Evolutionary conservation across 495 filamentous ascomycete genomes (phyloP), one percentile per base, ranked within the genome.

Genomic region (Xylaria acuta): DNA sequence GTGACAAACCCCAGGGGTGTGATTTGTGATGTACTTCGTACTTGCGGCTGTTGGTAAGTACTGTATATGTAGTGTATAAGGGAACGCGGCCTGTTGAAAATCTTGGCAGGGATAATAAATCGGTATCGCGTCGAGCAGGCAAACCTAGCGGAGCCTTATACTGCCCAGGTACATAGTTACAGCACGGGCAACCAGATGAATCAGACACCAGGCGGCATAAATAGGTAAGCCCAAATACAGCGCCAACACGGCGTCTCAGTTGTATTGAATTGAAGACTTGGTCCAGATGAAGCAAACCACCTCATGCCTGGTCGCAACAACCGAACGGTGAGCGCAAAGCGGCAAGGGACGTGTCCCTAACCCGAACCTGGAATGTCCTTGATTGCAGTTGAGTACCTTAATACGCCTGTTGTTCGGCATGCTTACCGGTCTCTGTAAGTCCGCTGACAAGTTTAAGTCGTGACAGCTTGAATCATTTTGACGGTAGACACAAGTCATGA

Each of bases 81-180:
- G 58, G 32, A 38, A 38, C 53, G 53, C 53, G 27, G 64, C 53
- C 45, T n/a, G 8, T 20, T 30, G 53, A 43, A 66, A 66, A 5
- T 22, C 64, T 66, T 34, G 30, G 45, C 64, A 66, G 38, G 64
- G 64, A 53, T 66, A 36, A 53, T 66, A 36, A 25, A 51, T 53
- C 20, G 14, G 64, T 32, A 66, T 49, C 30, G 20, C 40, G 64
- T 51, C 45, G 47, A 47, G 30, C 53, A 53, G 27, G 27, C 27
- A 34, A 51, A 16, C 30, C 62, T 30, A 8, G 32, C 64, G 64
- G 38, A 49, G 43, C 45, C 45, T 66, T 45, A 22, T 43, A 30
- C 32, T 56, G 53, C 53, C 53, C 53, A 8, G 53, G 27, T n/a
- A n/a, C n/a, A n/a, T n/a, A n/a, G 6, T n/a, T 20, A 14, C 14